Evolutionary conservation across 768 basidiomycete genomes (phyloP).

Genomic region (Psilocybe tampanensis): DNA sequence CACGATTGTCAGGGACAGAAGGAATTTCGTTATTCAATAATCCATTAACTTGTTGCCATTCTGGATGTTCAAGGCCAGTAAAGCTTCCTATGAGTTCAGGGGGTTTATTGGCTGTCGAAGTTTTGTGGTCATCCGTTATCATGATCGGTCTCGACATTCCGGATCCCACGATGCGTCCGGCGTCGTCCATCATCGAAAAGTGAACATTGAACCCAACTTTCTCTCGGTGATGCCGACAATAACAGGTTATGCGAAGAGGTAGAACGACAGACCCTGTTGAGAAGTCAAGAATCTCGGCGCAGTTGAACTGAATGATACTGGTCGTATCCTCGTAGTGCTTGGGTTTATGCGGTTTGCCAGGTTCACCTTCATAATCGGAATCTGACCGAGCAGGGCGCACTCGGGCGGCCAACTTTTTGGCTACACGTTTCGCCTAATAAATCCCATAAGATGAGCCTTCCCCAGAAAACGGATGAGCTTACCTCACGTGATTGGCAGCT

Average conservation of each 20-base stretch:
- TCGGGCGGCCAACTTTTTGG: slow-evolving; percentile 85
- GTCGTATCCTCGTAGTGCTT: slow-evolving; percentile 65
- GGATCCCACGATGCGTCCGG: slow-evolving; percentile 77
- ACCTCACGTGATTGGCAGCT: slow-evolving; percentile 90
- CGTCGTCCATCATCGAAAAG: slow-evolving; percentile 80
- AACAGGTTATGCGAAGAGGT: slow-evolving; percentile 96
- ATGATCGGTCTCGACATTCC: slow-evolving; percentile 90
- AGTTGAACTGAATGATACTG: slow-evolving; percentile 95
- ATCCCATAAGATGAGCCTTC: slow-evolving; percentile 11
- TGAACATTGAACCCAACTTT: slow-evolving; percentile 93
- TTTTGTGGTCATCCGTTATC: slow-evolving; percentile 99
- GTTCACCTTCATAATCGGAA: slow-evolving; percentile 65
- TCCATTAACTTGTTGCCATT: slow-evolving; percentile 48
- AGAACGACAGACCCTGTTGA: slow-evolving; percentile 83
- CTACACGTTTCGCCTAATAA: slow-evolving; percentile 82
- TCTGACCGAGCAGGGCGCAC: slow-evolving; percentile 79
- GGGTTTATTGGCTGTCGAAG: slow-evolving; percentile 42
- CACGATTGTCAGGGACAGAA: slow-evolving; percentile 32
- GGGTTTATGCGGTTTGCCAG: slow-evolving; percentile 44
- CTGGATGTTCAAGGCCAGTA: slow-evolving; percentile 39
- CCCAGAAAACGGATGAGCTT: slow-evolving; percentile 18
- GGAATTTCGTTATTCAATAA: slow-evolving; percentile 27
- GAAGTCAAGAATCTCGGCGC: slow-evolving; percentile 87
- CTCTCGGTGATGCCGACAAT: slow-evolving; percentile 98
- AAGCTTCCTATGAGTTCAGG: slow-evolving; percentile 35